Conservation (phyloP, 495 filamentous ascomycete genomes). For the Penicillium robsamsonii region DNA sequence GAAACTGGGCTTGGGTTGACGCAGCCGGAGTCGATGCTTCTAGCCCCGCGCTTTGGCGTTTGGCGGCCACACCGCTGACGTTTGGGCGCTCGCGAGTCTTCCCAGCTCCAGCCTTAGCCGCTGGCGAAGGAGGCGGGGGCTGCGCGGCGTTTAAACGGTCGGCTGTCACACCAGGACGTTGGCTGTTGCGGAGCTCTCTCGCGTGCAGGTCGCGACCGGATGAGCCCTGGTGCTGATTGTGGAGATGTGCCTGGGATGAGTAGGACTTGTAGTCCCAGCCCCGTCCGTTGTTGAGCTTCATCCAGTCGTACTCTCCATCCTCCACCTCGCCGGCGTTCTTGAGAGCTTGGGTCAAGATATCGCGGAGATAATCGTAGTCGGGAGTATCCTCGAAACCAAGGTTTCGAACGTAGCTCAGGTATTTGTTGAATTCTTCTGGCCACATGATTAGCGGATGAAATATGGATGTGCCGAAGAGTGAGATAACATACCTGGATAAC, state of each 20-base stretch:
- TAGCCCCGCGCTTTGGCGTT: conserved; percentile 74
- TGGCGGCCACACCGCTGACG: conserved; percentile 66
- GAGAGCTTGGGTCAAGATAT: conserved; percentile 94
- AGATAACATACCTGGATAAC: conserved; percentile 69
- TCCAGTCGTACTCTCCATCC: conserved; percentile 99
- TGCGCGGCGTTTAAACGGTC: conserved; percentile 97
- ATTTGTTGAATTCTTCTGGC: conserved; percentile 92
- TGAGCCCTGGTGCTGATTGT: conserved; percentile 72
- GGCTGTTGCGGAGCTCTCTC: conserved; percentile 58
- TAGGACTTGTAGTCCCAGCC: conserved; percentile 94
- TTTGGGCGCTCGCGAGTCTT: conserved; percentile 79
- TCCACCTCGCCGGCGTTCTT: conserved; percentile 93
- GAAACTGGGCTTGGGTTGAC: conserved; percentile 87
- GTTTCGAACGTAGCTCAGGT: conserved; percentile 94
- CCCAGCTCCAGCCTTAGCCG: conserved; percentile 73
- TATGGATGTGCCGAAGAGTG: not conserved
- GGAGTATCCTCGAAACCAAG: conserved; percentile 98
- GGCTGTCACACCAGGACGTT: conserved; percentile 65
- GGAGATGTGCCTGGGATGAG: conserved; percentile 69
- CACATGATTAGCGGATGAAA: conserved; percentile 13
- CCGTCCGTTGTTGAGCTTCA: conserved; percentile 96
- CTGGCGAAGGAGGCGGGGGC: conserved; percentile 85
- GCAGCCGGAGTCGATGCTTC: conserved; percentile 75
- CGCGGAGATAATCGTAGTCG: conserved; percentile 96
- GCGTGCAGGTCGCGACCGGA: conserved; percentile 76